A percentile compares a stretch with the other conserved stretches of the same genome.
Evolutionary conservation across 1,284 basidiomycete genomes (phyloP).

Genomic region (Fomitopsis pinicola): DNA sequence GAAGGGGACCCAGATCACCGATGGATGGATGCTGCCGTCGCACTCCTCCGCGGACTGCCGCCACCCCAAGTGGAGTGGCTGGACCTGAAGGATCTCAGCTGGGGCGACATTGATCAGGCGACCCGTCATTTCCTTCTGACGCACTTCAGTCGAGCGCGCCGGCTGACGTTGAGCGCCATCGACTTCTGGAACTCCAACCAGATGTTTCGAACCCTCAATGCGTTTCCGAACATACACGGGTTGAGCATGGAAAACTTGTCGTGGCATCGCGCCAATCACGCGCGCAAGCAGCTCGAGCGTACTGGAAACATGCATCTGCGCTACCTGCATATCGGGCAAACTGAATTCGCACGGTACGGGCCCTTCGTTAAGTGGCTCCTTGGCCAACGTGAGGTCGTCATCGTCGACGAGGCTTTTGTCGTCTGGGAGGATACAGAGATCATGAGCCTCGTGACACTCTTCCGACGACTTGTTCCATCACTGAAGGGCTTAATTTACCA

Average conservation of each 20-base stretch:
- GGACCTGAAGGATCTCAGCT: slow-evolving; percentile 6
- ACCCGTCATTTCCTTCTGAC: slow-evolving; percentile 4
- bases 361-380: slow-evolving; percentile 5
- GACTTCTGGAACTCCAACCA: slow-evolving; percentile 12
- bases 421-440: slow-evolving; percentile 8
- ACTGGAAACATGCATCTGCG: not conserved
- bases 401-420: slow-evolving; percentile 5
- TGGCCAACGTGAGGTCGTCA: not conserved
- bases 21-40: slow-evolving; percentile 1
- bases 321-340: slow-evolving; percentile 3
- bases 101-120: slow-evolving; percentile 2
- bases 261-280: slow-evolving; percentile 5
- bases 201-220: slow-evolving; percentile 4
- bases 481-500: slow-evolving; percentile 1
- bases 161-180: not conserved
- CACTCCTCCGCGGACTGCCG: not conserved
- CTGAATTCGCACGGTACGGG: slow-evolving; percentile 5
- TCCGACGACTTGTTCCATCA: slow-evolving; percentile 1
- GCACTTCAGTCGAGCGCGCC: not conserved
- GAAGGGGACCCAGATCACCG: slow-evolving; percentile 5
- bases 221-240: slow-evolving; percentile 1
- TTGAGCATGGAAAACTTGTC: slow-evolving; percentile 6
- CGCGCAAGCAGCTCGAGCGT: not conserved
- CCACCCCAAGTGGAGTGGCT: not conserved
- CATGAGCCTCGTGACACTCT: not conserved